Evolutionary conservation across 2,329 filamentous ascomycete genomes (phyloP).

Genomic region (Botrytis elliptica): DNA sequence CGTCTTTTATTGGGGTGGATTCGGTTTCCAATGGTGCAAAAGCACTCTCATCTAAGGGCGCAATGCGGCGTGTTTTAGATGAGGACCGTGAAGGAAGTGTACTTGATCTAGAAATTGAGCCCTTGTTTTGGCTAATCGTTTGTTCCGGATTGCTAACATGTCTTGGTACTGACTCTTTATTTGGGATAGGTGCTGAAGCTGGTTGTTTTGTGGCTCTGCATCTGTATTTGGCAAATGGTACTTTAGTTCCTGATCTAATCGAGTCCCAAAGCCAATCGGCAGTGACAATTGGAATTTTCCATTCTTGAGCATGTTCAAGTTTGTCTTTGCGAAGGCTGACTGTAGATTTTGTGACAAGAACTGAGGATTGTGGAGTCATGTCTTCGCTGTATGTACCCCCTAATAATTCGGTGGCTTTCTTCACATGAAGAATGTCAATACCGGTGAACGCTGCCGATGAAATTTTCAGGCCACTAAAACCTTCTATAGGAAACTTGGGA

Average conservation of each 20-base stretch:
- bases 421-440: constrained; percentile 81
- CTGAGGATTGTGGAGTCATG: constrained; percentile 67
- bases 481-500: constrained; percentile 64
- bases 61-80: constrained; percentile 21
- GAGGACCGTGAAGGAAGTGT: constrained; percentile 23
- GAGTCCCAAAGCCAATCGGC: constrained; percentile 85
- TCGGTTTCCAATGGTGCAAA: constrained; percentile 26
- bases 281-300: constrained; percentile 77
- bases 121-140: constrained; percentile 1
- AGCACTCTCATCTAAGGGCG: constrained; percentile 28
- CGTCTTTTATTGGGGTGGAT: constrained; percentile 21
- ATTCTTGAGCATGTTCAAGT: constrained; percentile 69
- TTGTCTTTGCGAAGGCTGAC: constrained; percentile 66
- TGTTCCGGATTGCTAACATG: neutral
- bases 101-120: constrained; percentile 17
- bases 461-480: constrained; percentile 68
- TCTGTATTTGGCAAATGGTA: constrained; percentile 49
- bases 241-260: constrained; percentile 57
- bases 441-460: constrained; percentile 81
- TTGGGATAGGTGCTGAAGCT: constrained; percentile 27
- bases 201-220: constrained; percentile 38
- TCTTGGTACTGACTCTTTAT: constrained; percentile 10
- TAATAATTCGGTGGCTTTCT: constrained; percentile 71
- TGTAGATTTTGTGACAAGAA: constrained; percentile 63
- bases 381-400: constrained; percentile 80